These are phyloP conservation scores for Cryphonectria parasitica DNA, from an alignment of 2,329 filamentous ascomycete species.

Conservation along the genomic window DNA sequence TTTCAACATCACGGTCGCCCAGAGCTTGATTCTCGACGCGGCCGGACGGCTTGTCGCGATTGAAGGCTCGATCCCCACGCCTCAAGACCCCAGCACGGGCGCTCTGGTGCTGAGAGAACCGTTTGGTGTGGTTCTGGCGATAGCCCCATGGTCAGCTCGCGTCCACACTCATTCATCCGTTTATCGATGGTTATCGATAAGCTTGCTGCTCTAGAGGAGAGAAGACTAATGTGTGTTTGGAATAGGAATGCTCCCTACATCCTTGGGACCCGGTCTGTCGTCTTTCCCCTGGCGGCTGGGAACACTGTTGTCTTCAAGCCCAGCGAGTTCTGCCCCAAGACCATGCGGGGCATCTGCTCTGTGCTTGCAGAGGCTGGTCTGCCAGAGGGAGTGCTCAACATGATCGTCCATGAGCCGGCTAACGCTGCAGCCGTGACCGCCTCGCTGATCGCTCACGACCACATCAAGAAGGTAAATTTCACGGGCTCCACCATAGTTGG, in stretches of 20 bases:
- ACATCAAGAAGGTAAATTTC: slow-evolving; percentile 82
- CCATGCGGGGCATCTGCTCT: slow-evolving; percentile 64
- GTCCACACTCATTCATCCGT: background rate
- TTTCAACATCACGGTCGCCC: slow-evolving; percentile 45
- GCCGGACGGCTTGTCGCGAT: slow-evolving; percentile 45
- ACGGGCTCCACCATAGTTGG: slow-evolving; percentile 79
- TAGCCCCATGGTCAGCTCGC: slow-evolving; percentile 73
- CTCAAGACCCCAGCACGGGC: slow-evolving; percentile 50
- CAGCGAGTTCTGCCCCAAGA: slow-evolving; percentile 68
- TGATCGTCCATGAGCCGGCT: slow-evolving; percentile 67
- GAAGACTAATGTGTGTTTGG: background rate
- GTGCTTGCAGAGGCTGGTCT: slow-evolving; percentile 76
- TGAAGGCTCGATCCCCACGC: slow-evolving; percentile 41
- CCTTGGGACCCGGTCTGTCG: slow-evolving; percentile 57
- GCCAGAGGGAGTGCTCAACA: slow-evolving; percentile 74
- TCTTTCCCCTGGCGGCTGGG: slow-evolving; percentile 73
- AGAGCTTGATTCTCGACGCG: slow-evolving; percentile 47
- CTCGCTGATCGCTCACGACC: slow-evolving; percentile 67
- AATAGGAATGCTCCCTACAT: slow-evolving; percentile 63
- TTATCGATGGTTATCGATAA: background rate
- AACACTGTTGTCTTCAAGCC: slow-evolving; percentile 78
- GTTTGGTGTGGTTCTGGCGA: slow-evolving; percentile 76
- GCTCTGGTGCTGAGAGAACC: slow-evolving; percentile 76
- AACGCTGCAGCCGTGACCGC: slow-evolving; percentile 70
- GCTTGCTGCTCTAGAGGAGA: slow-evolving; percentile 5